These are phyloP conservation scores for Lentinula raphanica DNA, from an alignment of 768 basidiomycete genomes.

Conservation along the genomic window DNA sequence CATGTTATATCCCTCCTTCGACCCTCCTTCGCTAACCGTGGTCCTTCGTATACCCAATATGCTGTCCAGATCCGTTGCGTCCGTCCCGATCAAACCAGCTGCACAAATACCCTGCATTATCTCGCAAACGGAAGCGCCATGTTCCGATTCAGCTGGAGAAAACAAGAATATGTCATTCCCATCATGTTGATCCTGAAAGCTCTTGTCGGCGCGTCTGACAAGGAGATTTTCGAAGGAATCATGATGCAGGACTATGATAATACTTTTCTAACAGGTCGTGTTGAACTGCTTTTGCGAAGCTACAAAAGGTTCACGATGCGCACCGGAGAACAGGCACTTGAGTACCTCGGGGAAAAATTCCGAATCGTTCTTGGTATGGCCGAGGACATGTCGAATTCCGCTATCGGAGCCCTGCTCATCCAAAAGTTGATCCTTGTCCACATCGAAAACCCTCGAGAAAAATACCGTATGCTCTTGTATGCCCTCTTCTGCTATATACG, in stretches of 20 bases:
- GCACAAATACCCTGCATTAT: slow-evolving; percentile 97
- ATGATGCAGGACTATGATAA: slow-evolving; percentile 97
- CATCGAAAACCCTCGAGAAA: slow-evolving; percentile 80
- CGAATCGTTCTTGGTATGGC: slow-evolving; percentile 85
- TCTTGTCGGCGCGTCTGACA: slow-evolving; percentile 84
- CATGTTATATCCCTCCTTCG: slow-evolving; percentile 92
- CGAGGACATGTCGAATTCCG: slow-evolving; percentile 86
- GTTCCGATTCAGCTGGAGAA: slow-evolving; percentile 93
- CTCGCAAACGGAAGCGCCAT: slow-evolving; percentile 96
- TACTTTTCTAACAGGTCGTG: slow-evolving; percentile 95
- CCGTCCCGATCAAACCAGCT: slow-evolving; percentile 85
- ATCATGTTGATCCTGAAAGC: slow-evolving; percentile 96
- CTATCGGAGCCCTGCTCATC: slow-evolving; percentile 77
- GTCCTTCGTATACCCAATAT: slow-evolving; percentile 90
- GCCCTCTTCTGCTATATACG: slow-evolving; percentile 23
- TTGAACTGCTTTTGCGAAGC: slow-evolving; percentile 88
- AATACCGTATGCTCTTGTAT: slow-evolving; percentile 91
- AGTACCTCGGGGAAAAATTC: slow-evolving; percentile 96
- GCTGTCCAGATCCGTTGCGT: slow-evolving; percentile 96
- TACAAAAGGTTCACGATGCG: slow-evolving; percentile 90
- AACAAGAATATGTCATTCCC: slow-evolving; percentile 97
- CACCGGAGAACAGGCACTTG: slow-evolving; percentile 87
- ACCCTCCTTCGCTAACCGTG: slow-evolving; percentile 86
- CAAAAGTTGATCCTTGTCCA: slow-evolving; percentile 89
- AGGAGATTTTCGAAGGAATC: slow-evolving; percentile 93